These are phyloP conservation scores for Pisolithus tinctorius DNA, from an alignment of 768 basidiomycete species.

Conservation along the genomic window DNA sequence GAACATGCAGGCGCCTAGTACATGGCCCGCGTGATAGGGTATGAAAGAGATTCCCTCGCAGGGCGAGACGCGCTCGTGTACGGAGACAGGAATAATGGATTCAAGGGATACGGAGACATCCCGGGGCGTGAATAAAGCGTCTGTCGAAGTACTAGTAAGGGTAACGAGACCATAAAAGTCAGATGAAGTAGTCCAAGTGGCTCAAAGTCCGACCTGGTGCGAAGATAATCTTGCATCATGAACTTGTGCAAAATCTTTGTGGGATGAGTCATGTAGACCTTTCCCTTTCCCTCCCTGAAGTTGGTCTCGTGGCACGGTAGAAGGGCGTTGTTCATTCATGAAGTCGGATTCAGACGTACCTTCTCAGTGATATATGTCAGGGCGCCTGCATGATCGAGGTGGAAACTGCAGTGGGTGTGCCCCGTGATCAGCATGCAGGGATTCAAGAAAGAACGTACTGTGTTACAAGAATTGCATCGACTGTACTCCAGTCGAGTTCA, in stretches of 20 bases:
- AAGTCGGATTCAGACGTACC: conserved; percentile 35
- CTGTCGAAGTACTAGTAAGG: conserved; percentile 53
- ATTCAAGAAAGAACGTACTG: conserved; percentile 54
- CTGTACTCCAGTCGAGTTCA: conserved; percentile 94
- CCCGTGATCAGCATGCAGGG: neutral
- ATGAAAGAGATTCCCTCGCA: conserved; percentile 91
- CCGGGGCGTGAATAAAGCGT: conserved; percentile 66
- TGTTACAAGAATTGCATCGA: conserved; percentile 89
- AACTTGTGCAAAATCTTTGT: conserved; percentile 97
- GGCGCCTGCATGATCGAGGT: conserved; percentile 93
- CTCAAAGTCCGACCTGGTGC: conserved; percentile 61
- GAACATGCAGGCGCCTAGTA: conserved; percentile 96
- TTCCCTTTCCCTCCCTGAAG: conserved; percentile 90
- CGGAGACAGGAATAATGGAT: conserved; percentile 80
- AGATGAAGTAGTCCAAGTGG: neutral
- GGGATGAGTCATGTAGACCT: conserved; percentile 98
- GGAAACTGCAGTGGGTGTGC: conserved; percentile 54
- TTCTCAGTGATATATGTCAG: conserved; percentile 96
- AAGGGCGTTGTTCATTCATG: neutral
- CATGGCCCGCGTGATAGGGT: conserved; percentile 95
- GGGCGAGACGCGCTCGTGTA: conserved; percentile 83
- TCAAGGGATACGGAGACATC: conserved; percentile 77
- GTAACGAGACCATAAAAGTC: conserved; percentile 1
- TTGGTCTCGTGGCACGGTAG: conserved; percentile 62
- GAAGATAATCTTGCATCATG: conserved; percentile 97